Evolutionary conservation across 352 stramenopile genomes (phyloP).

Genomic region (Thalassiosira tumida): DNA sequence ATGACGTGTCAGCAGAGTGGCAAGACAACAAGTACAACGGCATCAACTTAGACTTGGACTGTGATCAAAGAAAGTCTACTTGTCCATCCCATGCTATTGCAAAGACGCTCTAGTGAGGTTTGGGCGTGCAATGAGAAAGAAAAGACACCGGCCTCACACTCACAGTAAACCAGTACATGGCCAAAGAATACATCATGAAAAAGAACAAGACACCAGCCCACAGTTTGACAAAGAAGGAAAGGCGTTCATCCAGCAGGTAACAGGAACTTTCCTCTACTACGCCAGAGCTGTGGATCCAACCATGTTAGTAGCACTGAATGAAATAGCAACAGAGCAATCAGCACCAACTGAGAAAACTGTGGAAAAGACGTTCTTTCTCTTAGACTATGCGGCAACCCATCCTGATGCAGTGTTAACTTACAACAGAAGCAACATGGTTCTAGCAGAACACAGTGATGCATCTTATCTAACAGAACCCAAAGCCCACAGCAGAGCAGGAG

Average conservation of each 20-base stretch:
- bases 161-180: background rate
- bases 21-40: background rate
- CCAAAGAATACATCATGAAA: background rate
- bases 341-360: background rate
- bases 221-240: background rate
- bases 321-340: background rate
- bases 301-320: background rate
- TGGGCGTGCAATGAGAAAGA: background rate
- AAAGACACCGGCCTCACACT: background rate
- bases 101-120: background rate
- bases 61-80: background rate
- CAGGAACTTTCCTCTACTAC: background rate
- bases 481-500: background rate
- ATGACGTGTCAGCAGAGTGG: constrained; percentile 53
- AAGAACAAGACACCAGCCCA: background rate
- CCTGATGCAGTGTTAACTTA: background rate
- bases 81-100: background rate
- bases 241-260: background rate
- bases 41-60: background rate
- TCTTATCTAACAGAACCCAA: background rate
- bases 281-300: background rate
- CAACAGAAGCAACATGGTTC: background rate
- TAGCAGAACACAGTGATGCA: background rate
- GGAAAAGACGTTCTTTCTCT: background rate
- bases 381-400: background rate